These are phyloP conservation scores for Pyrenophora graminea DNA, from an alignment of 2,329 filamentous ascomycete genomes.

Conservation along the genomic window DNA sequence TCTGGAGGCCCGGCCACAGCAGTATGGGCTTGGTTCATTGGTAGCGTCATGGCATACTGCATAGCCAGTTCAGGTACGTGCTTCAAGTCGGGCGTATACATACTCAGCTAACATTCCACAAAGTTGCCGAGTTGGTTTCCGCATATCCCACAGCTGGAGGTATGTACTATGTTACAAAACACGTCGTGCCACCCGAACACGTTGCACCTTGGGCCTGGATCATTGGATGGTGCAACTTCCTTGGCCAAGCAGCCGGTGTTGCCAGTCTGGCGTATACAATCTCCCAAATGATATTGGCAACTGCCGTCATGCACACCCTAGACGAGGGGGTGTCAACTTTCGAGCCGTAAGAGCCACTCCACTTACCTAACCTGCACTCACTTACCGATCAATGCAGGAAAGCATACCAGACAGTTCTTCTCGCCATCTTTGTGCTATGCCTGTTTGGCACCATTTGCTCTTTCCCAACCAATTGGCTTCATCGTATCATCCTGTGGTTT, in stretches of 20 bases:
- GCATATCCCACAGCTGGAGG: slow-evolving; percentile 69
- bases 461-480: slow-evolving; percentile 62
- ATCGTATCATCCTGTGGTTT: slow-evolving; percentile 66
- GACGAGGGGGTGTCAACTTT: slow-evolving; percentile 58
- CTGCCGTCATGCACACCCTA: slow-evolving; percentile 64
- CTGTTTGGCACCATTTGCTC: slow-evolving; percentile 65
- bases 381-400: slow-evolving; percentile 48
- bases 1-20: slow-evolving; percentile 66
- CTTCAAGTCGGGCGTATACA: background rate
- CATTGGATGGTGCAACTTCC: slow-evolving; percentile 69
- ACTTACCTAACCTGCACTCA: slow-evolving; percentile 1
- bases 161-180: slow-evolving; percentile 71
- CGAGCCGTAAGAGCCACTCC: slow-evolving; percentile 55
- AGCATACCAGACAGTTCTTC: slow-evolving; percentile 61
- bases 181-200: slow-evolving; percentile 64
- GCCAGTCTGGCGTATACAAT: slow-evolving; percentile 67
- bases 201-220: slow-evolving; percentile 68
- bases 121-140: slow-evolving; percentile 67
- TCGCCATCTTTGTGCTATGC: slow-evolving; percentile 61
- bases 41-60: slow-evolving; percentile 66
- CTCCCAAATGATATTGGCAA: slow-evolving; percentile 66
- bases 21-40: slow-evolving; percentile 69
- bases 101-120: slow-evolving; percentile 3
- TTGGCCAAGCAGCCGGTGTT: slow-evolving; percentile 67
- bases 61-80: slow-evolving; percentile 62